Base-by-base conservation (phyloP, 2,329 filamentous ascomycete species). In the Talaromyces sp. region DNA sequence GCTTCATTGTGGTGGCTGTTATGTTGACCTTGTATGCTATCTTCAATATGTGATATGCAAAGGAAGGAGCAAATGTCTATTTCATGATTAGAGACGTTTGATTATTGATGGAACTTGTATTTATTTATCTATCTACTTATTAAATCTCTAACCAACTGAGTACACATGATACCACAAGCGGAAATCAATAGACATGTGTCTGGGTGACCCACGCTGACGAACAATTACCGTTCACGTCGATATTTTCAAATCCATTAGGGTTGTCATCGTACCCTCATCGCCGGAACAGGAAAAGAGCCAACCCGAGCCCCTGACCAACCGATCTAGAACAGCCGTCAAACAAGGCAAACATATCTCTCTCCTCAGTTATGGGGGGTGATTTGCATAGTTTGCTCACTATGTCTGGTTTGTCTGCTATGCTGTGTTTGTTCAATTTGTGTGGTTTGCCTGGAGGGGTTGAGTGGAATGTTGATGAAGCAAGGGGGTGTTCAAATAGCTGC, bases 191-290 rank as follows among this genome's bases (percentile, higher is more conserved):
- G 19, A 11, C 13, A 16, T 19, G 3, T 11, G 16, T 35, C 14
- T 64, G 16, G 16, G 14, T 59, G 41, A 59, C 43, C 41, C 7
- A 41, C 27, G 22, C 19, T n/a, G 60, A 47, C 14, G 5, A 33
- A 56, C 39, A 9, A 45, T 63, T 47, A 57, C 62, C 62, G 62
- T 63, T 33, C 58, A 63, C 62, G 62, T 58, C 52, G 24, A 33
- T 10, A 22, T 3, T 31, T 27, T 41, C 35, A 9, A 16, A 3
- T 27, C 27, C 5, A 50, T 59, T 39, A 59, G 56, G 37, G 37
- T 27, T 59, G 14, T 59, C 22, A 11, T 31, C 19, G 24, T 24
- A 10, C 14, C 31, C 35, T n/a, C 5, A n/a, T 43, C 48, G 39
- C 62, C 43, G 56, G 62, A 64, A 50, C 48, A 52, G 62, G 62